Conservation (phyloP, 2,329 filamentous ascomycete species). For the Mariannaea elegans region DNA sequence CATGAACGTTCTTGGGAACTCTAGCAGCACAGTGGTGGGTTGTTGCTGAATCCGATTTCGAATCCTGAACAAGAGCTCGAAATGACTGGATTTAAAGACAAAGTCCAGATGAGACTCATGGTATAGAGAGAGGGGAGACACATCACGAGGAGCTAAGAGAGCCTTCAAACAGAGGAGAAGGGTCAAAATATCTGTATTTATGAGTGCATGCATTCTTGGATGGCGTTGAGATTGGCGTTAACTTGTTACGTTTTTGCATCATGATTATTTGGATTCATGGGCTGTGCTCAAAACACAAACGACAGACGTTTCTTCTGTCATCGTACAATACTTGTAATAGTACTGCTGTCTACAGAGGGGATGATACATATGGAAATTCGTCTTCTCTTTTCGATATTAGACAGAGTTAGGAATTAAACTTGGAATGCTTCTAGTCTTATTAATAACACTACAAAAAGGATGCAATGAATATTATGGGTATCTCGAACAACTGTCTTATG, state of each 20-base stretch:
- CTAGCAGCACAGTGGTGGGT: no score
- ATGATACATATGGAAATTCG: constrained; percentile 4
- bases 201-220: constrained; percentile 35
- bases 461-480: constrained; percentile 24
- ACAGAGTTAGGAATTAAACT: background rate
- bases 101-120: no score
- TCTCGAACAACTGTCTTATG: constrained; percentile 32
- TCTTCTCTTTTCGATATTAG: background rate
- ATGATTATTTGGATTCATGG: constrained; percentile 3
- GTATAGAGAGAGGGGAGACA: background rate
- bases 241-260: constrained; percentile 18
- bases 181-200: constrained; percentile 13
- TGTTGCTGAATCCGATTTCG: no score
- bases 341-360: background rate
- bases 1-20: no score
- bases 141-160: no score
- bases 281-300: background rate
- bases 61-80: no score
- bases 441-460: constrained; percentile 23
- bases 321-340: constrained; percentile 23
- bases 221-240: constrained; percentile 34
- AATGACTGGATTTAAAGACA: no score
- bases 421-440: constrained; percentile 5
- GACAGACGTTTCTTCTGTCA: background rate
- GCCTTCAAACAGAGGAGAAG: background rate